Evolutionary conservation across 495 filamentous ascomycete genomes (phyloP), one percentile per base, ranked within the genome.

Genomic region (Aspergillus wentii): DNA sequence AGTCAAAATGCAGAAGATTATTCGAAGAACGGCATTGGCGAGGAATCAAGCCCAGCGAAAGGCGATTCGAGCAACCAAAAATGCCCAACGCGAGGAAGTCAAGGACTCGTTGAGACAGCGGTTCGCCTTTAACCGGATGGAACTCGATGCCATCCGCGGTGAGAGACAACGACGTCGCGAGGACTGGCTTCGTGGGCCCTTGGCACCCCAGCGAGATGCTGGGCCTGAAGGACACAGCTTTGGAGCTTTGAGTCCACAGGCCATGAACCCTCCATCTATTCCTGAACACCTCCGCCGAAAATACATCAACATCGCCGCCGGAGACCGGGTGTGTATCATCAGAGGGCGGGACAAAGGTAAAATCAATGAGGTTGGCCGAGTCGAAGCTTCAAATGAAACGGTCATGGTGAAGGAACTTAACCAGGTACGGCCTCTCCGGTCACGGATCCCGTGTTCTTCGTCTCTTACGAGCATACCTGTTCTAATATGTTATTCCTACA

Each of bases 311-410:
- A 71, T 96, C 46, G 74, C 68, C 11, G 52, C 61, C 6, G 80
- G 77, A 7, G 90, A 96, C 51, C 72, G 90, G 37, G 86, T 94
- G 20, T 86, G 88, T 23, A 56, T 94, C 21, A 63, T 83, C 30
- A 79, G 82, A 33, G 88, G 90, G 15, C 68, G 68, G 40, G 84
- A 90, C 44, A 83, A 80, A 66, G 87, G 88, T 40, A 83, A 81
- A 61, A 94, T 98, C 64, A 82, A 81, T 18, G 64, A 62, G 20
- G 76, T 96, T 19, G 51, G 38, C 31, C 47, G 58, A n/a, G 68
- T 95, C 23, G 65, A 83, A 41, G 53, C 52, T 14, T 62, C 72
- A 2, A 71, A 49, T 26, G 78, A 82, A 48, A 72, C 69, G 30
- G 66, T 91, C 20, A 56, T 54, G 2, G 63, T 95, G 17, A 69